Evolutionary conservation across 1,284 basidiomycete species (phyloP).

Genomic region (Xerocomus cyaneibrunnescens): DNA sequence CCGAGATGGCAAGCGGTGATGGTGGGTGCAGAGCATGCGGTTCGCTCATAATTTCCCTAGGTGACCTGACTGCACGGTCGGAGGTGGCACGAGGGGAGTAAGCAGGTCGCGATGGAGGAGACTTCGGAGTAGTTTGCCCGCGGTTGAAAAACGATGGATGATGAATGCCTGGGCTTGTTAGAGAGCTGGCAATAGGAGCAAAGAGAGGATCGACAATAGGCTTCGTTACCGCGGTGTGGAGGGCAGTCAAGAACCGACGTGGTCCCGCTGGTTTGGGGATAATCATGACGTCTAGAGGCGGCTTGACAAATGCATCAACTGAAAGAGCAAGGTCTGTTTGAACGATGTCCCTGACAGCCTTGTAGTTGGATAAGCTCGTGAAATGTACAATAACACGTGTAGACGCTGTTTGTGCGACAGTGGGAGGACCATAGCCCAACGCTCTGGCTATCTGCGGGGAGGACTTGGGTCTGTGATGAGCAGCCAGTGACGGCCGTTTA

Average conservation of each 20-base stretch:
- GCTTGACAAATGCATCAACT: slow-evolving; percentile 38
- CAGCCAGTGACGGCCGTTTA: slow-evolving; percentile 75
- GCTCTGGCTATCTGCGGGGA: slow-evolving; percentile 70
- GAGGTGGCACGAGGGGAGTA: slow-evolving; percentile 55
- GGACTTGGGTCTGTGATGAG: slow-evolving; percentile 72
- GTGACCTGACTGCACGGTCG: slow-evolving; percentile 57
- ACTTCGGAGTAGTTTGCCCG: slow-evolving; percentile 37
- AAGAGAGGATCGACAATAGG: slow-evolving; percentile 89
- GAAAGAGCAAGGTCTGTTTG: slow-evolving; percentile 61
- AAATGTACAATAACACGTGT: slow-evolving; percentile 80
- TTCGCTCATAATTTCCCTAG: slow-evolving; percentile 45
- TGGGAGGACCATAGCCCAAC: slow-evolving; percentile 38
- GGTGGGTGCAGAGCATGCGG: slow-evolving; percentile 51
- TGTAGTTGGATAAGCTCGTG: slow-evolving; percentile 87
- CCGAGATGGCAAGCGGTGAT: slow-evolving; percentile 72
- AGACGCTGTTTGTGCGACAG: slow-evolving; percentile 32
- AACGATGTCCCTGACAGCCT: slow-evolving; percentile 81
- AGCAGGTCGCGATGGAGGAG: slow-evolving; percentile 43
- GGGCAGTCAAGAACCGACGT: slow-evolving; percentile 82
- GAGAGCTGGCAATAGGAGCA: slow-evolving; percentile 89
- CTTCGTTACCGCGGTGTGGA: slow-evolving; percentile 83
- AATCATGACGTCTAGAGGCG: slow-evolving; percentile 82
- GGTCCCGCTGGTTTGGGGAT: slow-evolving; percentile 95
- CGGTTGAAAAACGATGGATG: slow-evolving; percentile 45
- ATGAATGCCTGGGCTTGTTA: slow-evolving; percentile 63